Evolutionary conservation across 805 yeast genomes (phyloP), one percentile per base, ranked within the genome.

Genomic region (Zygotorulaspora sp.): DNA sequence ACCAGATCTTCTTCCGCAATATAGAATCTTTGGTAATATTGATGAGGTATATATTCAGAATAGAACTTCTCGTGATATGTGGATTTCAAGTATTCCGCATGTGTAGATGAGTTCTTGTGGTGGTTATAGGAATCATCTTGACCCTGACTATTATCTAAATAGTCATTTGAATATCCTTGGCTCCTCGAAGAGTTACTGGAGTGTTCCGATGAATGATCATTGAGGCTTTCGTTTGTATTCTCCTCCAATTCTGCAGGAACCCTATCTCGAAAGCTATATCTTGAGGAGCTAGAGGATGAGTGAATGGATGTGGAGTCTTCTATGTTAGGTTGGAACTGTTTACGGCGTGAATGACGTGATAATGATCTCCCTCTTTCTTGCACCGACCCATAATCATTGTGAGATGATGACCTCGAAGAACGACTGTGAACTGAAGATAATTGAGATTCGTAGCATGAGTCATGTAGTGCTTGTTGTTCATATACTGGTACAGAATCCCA

Each of bases 1-100:
- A 90, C 90, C 53, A 92, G 67, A 66, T 92, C 99, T 58, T 92
- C 98, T 59, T 92, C 97, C 0, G 96, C 89, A 44, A 92, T 75
- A 60, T 90, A 92, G 60, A 84, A 87, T 40, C 96, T 71, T 62
- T 92, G 99, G 48, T 70, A 72, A 38, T 66, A 66, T 34, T 71
- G 61, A 9, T 48, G 61, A 0, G 83, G 71, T 4, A 65, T 63
- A 38, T 58, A 57, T 6, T 58, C 41, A 3, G 71, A 66, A 49
- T 64, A 75, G 40, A 67, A 65, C 38, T 64, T 65, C 30, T 73
- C 75, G 44, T 72, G 77, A 27, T 58, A 50, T 3, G 53, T 54
- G 1, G 69, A 63, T 24, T 58, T 49, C 32, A 61, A 36, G 26
- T 37, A 58, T 27, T 57, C 58, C 5, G 56, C 51, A 32, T 55